Evolutionary conservation across 2,329 filamentous ascomycete species (phyloP).

Genomic region (Microcera coccophila): DNA sequence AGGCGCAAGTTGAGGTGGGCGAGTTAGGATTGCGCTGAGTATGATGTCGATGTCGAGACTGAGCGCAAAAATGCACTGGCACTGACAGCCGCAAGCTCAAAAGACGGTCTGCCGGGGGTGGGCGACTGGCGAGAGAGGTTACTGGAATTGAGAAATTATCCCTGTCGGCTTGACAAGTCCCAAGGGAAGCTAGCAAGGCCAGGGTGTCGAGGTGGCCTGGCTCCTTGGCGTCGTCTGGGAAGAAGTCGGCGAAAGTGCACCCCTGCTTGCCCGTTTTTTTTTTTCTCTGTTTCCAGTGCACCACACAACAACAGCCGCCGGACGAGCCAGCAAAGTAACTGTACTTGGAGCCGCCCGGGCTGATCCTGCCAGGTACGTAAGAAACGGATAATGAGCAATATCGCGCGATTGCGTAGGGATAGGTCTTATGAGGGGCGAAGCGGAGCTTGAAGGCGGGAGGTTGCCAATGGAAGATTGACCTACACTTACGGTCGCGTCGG

Average conservation of each 20-base stretch:
- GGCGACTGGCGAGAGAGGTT: slow-evolving; percentile 18
- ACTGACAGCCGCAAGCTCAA: slow-evolving; percentile 23
- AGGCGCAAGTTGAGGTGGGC: slow-evolving; percentile 22
- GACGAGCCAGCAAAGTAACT: slow-evolving; percentile 21
- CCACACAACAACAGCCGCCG: slow-evolving; percentile 16
- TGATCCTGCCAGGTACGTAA: slow-evolving; percentile 11
- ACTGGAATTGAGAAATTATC: slow-evolving; percentile 28
- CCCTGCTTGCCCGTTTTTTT: slow-evolving; percentile 25
- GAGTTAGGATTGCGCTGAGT: slow-evolving; percentile 19
- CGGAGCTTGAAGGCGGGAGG: slow-evolving; percentile 2
- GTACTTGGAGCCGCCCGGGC: slow-evolving; percentile 25
- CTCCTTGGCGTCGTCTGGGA: slow-evolving; percentile 24
- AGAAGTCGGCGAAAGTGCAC: slow-evolving; percentile 20
- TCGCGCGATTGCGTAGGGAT: slow-evolving; percentile 8
- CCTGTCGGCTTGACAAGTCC: slow-evolving; percentile 28
- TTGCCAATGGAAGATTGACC: slow-evolving; percentile 5
- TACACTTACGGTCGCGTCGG: slow-evolving; percentile 6
- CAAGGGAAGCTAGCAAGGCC: slow-evolving; percentile 25
- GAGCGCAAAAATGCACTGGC: slow-evolving; percentile 11
- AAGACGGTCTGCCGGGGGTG: slow-evolving; percentile 29
- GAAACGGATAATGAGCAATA: slow-evolving; percentile 7
- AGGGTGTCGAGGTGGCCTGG: slow-evolving; percentile 25
- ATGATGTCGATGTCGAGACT: slow-evolving; percentile 27
- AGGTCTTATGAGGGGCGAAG: slow-evolving; percentile 3
- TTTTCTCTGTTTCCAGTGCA: slow-evolving; percentile 21